A percentile compares a stretch with the other conserved stretches of the same genome.
Conservation (phyloP, 192 early-diverging fungal species). For the Umbelopsis vinacea region DNA sequence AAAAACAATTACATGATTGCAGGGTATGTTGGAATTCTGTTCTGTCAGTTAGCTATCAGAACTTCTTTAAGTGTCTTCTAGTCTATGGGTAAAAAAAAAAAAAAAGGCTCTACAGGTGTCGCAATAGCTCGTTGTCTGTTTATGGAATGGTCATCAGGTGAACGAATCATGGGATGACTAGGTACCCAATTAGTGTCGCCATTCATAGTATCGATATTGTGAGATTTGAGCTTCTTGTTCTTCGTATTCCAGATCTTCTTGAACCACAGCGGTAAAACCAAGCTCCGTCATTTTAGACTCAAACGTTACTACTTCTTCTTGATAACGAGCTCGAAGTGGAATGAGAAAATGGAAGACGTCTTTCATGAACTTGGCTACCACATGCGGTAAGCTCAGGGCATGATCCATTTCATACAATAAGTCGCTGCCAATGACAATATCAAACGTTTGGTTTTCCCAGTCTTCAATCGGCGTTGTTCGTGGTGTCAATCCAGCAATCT, state of each 20-base stretch:
- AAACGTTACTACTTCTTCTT: constrained; percentile 52
- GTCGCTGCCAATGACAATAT: constrained; percentile 53
- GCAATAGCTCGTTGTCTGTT: too few relatives aligned
- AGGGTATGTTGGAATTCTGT: too few relatives aligned
- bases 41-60: too few relatives aligned
- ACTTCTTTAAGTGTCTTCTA: too few relatives aligned
- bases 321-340: constrained; percentile 46
- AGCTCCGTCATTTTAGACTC: constrained; percentile 50
- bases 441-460: constrained; percentile 32
- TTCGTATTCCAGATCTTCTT: constrained; percentile 9
- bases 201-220: constrained; percentile 17
- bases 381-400: constrained; percentile 51
- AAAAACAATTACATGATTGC: background rate
- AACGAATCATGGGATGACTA: background rate
- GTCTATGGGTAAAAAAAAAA: too few relatives aligned
- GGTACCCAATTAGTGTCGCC: background rate
- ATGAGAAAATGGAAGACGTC: constrained; percentile 57
- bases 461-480: background rate
- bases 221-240: constrained; percentile 11
- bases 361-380: constrained; percentile 48
- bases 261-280: constrained; percentile 29
- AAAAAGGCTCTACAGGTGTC: too few relatives aligned
- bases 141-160: background rate
- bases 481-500: constrained; percentile 38
- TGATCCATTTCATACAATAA: constrained; percentile 60